Conservation (phyloP, 768 basidiomycete genomes). For the Agrocybe praecox region DNA sequence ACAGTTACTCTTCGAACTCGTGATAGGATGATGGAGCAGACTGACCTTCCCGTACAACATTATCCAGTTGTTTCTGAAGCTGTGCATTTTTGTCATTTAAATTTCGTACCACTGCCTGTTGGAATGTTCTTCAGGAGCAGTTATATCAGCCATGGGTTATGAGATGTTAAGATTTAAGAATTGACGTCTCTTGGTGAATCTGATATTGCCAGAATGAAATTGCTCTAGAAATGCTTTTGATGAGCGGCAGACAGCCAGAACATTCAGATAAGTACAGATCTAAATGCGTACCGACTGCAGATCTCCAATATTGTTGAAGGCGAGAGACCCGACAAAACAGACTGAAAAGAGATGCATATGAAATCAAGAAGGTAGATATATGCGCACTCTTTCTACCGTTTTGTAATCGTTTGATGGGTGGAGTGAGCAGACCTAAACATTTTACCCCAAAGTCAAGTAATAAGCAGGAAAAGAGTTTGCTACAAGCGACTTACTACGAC, state of each 20-base stretch:
- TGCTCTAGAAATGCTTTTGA: slow-evolving; percentile 47
- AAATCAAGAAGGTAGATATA: slow-evolving; percentile 27
- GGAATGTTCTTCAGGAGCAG: slow-evolving; percentile 62
- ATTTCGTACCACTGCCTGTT: slow-evolving; percentile 81
- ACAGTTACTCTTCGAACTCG: background rate
- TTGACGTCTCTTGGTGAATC: slow-evolving; percentile 80
- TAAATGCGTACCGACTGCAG: slow-evolving; percentile 60
- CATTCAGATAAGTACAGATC: slow-evolving; percentile 14
- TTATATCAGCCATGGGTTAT: background rate
- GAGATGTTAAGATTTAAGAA: background rate
- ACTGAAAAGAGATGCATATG: slow-evolving; percentile 44
- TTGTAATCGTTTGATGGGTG: slow-evolving; percentile 92
- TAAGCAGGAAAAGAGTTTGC: background rate
- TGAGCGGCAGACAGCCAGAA: background rate
- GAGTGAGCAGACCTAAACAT: slow-evolving; percentile 81
- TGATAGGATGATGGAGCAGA: background rate
- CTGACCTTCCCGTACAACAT: slow-evolving; percentile 81
- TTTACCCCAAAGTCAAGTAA: no score
- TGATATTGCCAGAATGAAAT: slow-evolving; percentile 94
- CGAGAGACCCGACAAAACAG: slow-evolving; percentile 79
- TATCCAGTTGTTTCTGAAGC: slow-evolving; percentile 83
- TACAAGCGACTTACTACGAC: slow-evolving; percentile 51
- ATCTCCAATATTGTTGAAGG: slow-evolving; percentile 81
- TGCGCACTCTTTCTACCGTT: slow-evolving; percentile 56
- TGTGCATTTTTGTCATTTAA: slow-evolving; percentile 83